Percentiles rank a stretch among this genome's conserved stretches.
Evolutionary conservation across 352 stramenopile genomes (phyloP).

Genomic region (Hyaloperonospora brassicae): DNA sequence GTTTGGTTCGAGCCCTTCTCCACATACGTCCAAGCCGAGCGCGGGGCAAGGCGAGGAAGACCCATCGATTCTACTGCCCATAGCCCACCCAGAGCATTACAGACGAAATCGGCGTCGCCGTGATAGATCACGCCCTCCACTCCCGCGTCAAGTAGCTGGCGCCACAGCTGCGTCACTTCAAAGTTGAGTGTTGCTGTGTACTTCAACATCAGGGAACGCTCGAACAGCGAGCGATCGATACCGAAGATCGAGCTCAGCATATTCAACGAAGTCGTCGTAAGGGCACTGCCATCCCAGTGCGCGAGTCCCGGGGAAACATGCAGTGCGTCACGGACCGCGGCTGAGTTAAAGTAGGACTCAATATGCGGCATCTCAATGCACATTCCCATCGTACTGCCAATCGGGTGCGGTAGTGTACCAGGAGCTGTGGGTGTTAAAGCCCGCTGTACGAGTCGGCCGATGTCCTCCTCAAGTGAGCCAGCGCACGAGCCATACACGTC

Average conservation of each 20-base stretch:
- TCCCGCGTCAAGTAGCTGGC: conserved; percentile 35
- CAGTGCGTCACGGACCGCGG: conserved; percentile 62
- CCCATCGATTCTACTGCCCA: conserved; percentile 65
- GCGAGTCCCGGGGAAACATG: conserved; percentile 51
- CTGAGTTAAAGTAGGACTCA: conserved; percentile 66
- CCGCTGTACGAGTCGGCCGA: conserved; percentile 38
- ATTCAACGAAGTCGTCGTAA: conserved; percentile 39
- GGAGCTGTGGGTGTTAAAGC: conserved; percentile 29
- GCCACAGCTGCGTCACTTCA: conserved; percentile 54
- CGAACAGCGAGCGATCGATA: conserved; percentile 25
- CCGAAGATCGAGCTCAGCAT: conserved; percentile 31
- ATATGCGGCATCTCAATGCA: conserved; percentile 47
- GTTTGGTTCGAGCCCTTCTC: conserved; percentile 51
- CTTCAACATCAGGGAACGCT: conserved; percentile 33
- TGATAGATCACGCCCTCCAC: conserved; percentile 63
- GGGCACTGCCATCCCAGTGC: conserved; percentile 35
- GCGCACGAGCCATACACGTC: conserved; percentile 56
- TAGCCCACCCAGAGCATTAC: conserved; percentile 54
- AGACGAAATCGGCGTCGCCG: conserved; percentile 62
- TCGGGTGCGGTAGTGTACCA: conserved; percentile 37
- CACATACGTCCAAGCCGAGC: conserved; percentile 34
- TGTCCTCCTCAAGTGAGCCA: conserved; percentile 36
- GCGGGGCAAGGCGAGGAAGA: conserved; percentile 33
- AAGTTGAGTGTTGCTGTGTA: conserved; percentile 40
- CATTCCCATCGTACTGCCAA: conserved; percentile 71